phyloP scores from a whole-genome alignment of 2,329 filamentous ascomycete species.

The Monilinia polystroma region DNA sequence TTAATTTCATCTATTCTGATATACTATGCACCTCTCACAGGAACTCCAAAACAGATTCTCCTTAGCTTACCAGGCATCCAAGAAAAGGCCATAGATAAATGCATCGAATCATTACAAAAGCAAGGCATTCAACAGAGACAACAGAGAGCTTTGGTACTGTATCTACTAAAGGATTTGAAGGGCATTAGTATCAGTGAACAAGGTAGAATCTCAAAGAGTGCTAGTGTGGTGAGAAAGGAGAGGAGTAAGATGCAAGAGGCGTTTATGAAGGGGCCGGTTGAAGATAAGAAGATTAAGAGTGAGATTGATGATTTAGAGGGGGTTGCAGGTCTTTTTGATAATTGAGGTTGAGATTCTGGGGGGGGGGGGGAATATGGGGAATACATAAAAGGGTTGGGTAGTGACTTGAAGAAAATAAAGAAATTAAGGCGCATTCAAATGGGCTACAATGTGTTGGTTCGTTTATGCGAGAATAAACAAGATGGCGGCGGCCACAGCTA shows the following conservation, averaged over 20 bases:
- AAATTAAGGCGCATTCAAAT: no score
- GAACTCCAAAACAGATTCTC: slow-evolving; percentile 73
- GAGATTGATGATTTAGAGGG: slow-evolving; percentile 34
- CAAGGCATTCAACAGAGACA: slow-evolving; percentile 64
- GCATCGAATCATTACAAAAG: slow-evolving; percentile 59
- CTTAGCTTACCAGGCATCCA: slow-evolving; percentile 76
- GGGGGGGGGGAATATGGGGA: neutral
- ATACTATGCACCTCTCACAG: slow-evolving; percentile 67
- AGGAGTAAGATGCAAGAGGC: slow-evolving; percentile 63
- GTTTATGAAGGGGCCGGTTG: slow-evolving; percentile 55
- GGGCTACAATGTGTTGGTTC: no score
- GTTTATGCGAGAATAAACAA: no score
- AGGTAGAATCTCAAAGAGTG: slow-evolving; percentile 70
- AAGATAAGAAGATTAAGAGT: slow-evolving; percentile 16
- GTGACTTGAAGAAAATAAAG: neutral
- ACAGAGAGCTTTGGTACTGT: slow-evolving; percentile 78
- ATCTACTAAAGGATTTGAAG: slow-evolving; percentile 80
- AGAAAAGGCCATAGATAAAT: slow-evolving; percentile 62
- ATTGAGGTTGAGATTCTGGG: neutral
- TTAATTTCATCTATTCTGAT: slow-evolving; percentile 84
- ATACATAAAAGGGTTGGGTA: neutral
- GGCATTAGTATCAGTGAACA: slow-evolving; percentile 92
- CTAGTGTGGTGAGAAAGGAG: slow-evolving; percentile 45
- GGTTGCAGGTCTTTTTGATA: slow-evolving; percentile 38
- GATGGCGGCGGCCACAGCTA: no score